Percentiles rank a stretch among this genome's conserved stretches.
phyloP scores from a whole-genome alignment of 306 rosid genomes.

The Pyrus pyrifolia region DNA sequence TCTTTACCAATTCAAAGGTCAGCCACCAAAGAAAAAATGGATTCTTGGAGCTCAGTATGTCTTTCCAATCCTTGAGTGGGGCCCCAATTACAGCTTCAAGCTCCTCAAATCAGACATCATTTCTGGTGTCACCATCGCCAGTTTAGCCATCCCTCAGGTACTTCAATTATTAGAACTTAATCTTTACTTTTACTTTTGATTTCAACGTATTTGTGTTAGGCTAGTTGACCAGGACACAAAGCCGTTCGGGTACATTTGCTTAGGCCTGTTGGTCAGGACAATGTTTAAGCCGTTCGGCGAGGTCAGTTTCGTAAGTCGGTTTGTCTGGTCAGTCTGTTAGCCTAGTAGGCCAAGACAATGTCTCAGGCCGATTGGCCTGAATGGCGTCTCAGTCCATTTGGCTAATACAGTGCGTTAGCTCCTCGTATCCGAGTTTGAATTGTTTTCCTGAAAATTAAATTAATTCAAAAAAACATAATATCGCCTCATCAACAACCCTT shows the following conservation, averaged over 20 bases:
- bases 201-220: too few relatives aligned
- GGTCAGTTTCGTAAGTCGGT: not conserved
- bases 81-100: conserved; percentile 54
- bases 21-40: conserved; percentile 35
- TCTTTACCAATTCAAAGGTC: conserved; percentile 80
- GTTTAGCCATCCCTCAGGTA: conserved; percentile 97
- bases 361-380: not conserved
- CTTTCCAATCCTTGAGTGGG: conserved; percentile 92
- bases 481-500: not conserved
- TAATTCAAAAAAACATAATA: too few relatives aligned
- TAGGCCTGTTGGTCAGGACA: not conserved
- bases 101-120: conserved; percentile 85
- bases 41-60: conserved; percentile 69
- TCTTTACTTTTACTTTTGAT: not conserved
- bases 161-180: not conserved
- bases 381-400: too few relatives aligned
- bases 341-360: not conserved
- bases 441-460: too few relatives aligned
- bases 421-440: too few relatives aligned
- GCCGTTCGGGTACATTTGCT: not conserved
- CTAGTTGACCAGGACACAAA: too few relatives aligned
- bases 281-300: not conserved
- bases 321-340: too few relatives aligned
- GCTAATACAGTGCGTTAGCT: too few relatives aligned
- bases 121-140: conserved; percentile 96